phyloP scores from a whole-genome alignment of 2,329 filamentous ascomycete genomes.

The Rhynchosporium graminicola region DNA sequence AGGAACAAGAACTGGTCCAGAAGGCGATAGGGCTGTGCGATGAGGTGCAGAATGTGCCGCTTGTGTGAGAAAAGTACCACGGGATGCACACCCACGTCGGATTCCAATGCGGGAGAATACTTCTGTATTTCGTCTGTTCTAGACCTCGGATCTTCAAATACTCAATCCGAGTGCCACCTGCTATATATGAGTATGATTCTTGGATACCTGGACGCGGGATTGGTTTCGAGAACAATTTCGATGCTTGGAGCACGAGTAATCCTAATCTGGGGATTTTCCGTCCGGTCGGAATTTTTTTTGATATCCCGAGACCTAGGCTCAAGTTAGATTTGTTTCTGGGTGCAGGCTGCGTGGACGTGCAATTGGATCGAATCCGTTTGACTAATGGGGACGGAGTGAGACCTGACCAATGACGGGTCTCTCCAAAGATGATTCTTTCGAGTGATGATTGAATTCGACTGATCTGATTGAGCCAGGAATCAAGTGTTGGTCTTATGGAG shows the following conservation, averaged over 20 bases:
- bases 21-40: no score
- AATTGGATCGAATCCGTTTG: not conserved
- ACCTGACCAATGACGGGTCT: not conserved
- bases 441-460: not conserved
- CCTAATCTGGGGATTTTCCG: conserved; percentile 9
- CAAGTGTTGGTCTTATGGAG: not conserved
- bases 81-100: no score
- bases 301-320: conserved; percentile 7
- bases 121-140: no score
- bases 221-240: not conserved
- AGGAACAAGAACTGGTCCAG: no score
- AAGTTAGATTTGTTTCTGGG: not conserved
- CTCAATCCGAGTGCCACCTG: no score
- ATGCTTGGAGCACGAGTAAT: not conserved
- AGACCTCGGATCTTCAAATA: no score
- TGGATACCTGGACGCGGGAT: not conserved
- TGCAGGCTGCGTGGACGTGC: not conserved
- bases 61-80: no score
- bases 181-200: no score
- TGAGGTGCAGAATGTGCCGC: no score
- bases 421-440: not conserved
- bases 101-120: no score
- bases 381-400: not conserved
- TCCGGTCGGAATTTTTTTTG: not conserved
- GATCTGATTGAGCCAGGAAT: conserved; percentile 7